Conservation (phyloP, 192 early-diverging fungal species). For the Linnemannia exigua region DNA sequence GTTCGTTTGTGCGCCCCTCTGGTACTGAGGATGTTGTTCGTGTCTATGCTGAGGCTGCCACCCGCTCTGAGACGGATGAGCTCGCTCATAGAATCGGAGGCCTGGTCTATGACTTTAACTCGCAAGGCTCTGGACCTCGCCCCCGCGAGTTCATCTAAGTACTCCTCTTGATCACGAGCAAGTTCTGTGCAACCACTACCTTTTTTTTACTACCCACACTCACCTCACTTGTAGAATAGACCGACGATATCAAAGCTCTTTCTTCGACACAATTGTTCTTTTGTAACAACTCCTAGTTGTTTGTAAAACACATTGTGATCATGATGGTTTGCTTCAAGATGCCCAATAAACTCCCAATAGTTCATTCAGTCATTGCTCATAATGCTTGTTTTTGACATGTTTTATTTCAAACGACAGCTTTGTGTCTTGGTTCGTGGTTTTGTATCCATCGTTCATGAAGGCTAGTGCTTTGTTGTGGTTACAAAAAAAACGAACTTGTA, state of each 20-base stretch:
- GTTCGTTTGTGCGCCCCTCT: constrained; percentile 97
- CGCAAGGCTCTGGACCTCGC: constrained; percentile 90
- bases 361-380: neutral
- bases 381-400: neutral
- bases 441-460: neutral
- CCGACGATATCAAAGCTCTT: neutral
- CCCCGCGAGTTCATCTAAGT: constrained; percentile 70
- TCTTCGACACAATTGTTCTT: neutral
- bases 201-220: neutral
- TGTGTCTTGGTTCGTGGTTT: neutral
- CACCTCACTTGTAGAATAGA: constrained; percentile 8
- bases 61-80: constrained; percentile 89
- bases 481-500: neutral
- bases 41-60: constrained; percentile 98
- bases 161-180: neutral
- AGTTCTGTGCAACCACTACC: neutral
- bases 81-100: constrained; percentile 90
- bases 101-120: constrained; percentile 90
- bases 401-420: neutral
- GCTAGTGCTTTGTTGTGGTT: neutral
- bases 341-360: neutral
- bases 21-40: constrained; percentile 99
- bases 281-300: neutral
- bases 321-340: neutral
- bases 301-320: neutral